phyloP scores from a whole-genome alignment of 1,139 yeast genomes.

The Geotrichum macrosporum region DNA sequence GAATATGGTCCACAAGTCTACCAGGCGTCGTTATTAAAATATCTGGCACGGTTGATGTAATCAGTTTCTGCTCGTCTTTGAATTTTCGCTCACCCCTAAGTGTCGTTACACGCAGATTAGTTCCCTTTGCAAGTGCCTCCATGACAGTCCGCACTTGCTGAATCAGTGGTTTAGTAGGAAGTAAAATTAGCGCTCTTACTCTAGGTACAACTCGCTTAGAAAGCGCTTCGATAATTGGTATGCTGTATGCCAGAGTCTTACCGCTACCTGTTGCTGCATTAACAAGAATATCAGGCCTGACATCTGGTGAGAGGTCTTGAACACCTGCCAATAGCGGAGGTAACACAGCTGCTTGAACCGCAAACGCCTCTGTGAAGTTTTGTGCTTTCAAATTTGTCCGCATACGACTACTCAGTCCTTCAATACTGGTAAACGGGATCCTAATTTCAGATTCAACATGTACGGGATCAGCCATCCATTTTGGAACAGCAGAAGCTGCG shows the following conservation, averaged over 20 bases:
- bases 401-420: constrained; percentile 39
- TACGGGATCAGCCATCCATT: constrained; percentile 66
- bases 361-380: constrained; percentile 58
- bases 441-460: constrained; percentile 41
- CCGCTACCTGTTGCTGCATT: constrained; percentile 98
- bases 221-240: constrained; percentile 75
- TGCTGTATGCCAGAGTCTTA: constrained; percentile 82
- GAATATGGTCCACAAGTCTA: constrained; percentile 82
- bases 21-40: constrained; percentile 88
- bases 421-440: constrained; percentile 33
- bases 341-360: constrained; percentile 70
- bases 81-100: constrained; percentile 61
- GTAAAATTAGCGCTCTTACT: constrained; percentile 69
- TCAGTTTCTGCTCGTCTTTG: constrained; percentile 56
- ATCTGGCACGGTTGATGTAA: constrained; percentile 57
- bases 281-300: constrained; percentile 60
- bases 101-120: constrained; percentile 56
- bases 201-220: constrained; percentile 63
- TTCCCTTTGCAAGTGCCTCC: constrained; percentile 57
- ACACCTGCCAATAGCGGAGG: constrained; percentile 51
- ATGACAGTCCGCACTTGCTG: constrained; percentile 73
- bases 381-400: constrained; percentile 45
- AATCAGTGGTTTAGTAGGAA: constrained; percentile 87
- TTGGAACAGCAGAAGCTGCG: constrained; percentile 27
- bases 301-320: constrained; percentile 49